Percentiles rank a stretch among this genome's conserved stretches.
Evolutionary conservation across 2,329 filamentous ascomycete species (phyloP).

Genomic region (Scopulariopsis brevicaulis): DNA sequence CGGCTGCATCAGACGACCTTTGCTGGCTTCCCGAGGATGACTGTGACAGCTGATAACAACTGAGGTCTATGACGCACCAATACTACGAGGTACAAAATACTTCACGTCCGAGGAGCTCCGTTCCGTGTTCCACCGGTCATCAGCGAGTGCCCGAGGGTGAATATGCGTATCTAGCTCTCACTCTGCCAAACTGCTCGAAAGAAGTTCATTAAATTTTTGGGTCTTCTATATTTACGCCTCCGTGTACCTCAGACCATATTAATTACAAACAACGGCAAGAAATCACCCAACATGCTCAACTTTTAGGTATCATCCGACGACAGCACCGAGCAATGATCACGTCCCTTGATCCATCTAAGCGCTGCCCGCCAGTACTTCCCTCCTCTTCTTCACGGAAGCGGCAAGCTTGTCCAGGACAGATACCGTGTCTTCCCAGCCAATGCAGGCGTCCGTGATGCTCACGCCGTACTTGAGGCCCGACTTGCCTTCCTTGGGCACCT

Average conservation of each 20-base stretch:
- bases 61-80: not conserved
- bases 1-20: constrained; percentile 2
- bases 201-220: not conserved
- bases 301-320: not conserved
- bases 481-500: constrained; percentile 76
- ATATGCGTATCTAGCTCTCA: not conserved
- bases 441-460: constrained; percentile 93
- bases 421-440: constrained; percentile 86
- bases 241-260: not conserved
- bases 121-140: not conserved
- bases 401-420: constrained; percentile 67
- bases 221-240: not conserved
- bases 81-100: too few species aligned
- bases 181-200: not conserved
- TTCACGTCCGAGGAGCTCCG: too few species aligned
- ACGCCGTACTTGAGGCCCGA: constrained; percentile 74
- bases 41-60: not conserved
- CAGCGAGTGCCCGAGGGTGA: not conserved
- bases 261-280: not conserved
- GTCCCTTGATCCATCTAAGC: not conserved
- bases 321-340: not conserved
- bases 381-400: constrained; percentile 64
- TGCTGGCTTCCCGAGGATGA: not conserved
- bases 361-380: constrained; percentile 27
- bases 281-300: not conserved